Evolutionary conservation across 108 stramenopile species (phyloP).

Genomic region (Skeletonema tropicum): DNA sequence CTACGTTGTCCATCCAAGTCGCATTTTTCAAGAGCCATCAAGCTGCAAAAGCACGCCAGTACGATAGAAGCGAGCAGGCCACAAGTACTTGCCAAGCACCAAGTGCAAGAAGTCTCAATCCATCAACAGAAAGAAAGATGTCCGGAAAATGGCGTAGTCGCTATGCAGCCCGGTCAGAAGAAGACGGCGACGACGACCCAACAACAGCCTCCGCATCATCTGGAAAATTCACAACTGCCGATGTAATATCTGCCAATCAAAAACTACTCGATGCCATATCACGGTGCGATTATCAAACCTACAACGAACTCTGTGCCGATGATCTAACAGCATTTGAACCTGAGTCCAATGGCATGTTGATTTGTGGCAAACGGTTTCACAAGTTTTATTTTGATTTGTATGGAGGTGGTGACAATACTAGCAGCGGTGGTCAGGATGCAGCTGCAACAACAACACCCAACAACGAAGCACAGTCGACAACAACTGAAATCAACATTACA

Average conservation of each 20-base stretch:
- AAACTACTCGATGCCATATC: conserved; percentile 33
- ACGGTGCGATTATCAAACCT: conserved; percentile 23
- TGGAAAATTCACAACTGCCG: neutral
- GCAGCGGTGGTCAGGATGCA: neutral
- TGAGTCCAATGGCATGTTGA: conserved; percentile 32
- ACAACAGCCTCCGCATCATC: neutral
- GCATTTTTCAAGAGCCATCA: too few species aligned
- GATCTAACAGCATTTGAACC: conserved; percentile 47
- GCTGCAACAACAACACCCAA: neutral
- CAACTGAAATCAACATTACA: conserved; percentile 24
- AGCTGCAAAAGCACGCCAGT: too few species aligned
- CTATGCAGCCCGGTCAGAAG: neutral
- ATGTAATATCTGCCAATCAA: conserved; percentile 20
- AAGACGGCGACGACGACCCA: neutral
- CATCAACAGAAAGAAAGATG: neutral
- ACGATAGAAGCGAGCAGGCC: too few species aligned
- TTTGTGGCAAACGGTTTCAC: conserved; percentile 39
- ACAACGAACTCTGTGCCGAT: conserved; percentile 19
- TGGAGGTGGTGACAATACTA: neutral
- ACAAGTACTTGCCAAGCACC: too few species aligned
- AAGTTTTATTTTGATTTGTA: conserved; percentile 49
- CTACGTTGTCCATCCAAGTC: too few species aligned
- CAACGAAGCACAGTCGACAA: neutral
- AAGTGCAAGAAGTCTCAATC: too few species aligned
- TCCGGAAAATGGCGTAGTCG: neutral